Percentiles rank a stretch among this genome's conserved stretches.
phyloP scores from a whole-genome alignment of 768 basidiomycete genomes.

The Chalciporus chontae region DNA sequence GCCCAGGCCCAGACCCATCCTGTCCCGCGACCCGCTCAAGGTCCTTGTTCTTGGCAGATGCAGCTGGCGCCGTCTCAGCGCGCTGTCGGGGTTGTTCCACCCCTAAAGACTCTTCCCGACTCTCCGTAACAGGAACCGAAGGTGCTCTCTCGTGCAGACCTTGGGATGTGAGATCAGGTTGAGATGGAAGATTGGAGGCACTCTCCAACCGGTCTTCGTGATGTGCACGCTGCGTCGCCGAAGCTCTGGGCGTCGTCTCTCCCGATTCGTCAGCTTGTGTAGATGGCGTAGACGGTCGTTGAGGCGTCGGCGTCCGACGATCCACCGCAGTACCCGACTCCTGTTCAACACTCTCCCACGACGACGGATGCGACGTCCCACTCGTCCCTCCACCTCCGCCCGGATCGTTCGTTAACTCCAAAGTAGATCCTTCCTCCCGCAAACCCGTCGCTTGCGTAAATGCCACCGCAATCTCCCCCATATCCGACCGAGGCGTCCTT shows the following conservation, averaged over 20 bases:
- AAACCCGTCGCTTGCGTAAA: background rate
- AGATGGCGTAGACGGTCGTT: background rate
- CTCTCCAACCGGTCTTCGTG: background rate
- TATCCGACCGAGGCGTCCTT: conserved; percentile 16
- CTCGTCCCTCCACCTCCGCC: conserved; percentile 19
- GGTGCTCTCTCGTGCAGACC: background rate
- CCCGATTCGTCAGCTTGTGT: conserved; percentile 4
- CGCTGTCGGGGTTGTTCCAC: background rate
- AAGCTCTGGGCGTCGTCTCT: conserved; percentile 17
- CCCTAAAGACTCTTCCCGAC: conserved; percentile 5
- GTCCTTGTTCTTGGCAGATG: conserved; percentile 17
- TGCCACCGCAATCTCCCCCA: background rate
- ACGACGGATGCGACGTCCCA: background rate
- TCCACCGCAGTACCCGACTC: background rate
- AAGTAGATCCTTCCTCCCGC: background rate
- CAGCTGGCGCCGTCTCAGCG: conserved; percentile 7
- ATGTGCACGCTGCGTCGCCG: background rate
- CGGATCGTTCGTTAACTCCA: conserved; percentile 19
- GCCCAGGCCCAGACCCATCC: conserved; percentile 5
- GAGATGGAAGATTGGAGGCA: background rate
- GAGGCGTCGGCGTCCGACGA: background rate
- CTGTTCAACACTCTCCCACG: conserved; percentile 8
- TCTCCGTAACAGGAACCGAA: conserved; percentile 1
- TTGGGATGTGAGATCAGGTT: background rate
- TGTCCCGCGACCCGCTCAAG: conserved; percentile 29